Conservation (phyloP, 2,329 filamentous ascomycete genomes). For the Sarocladium oryzae region DNA sequence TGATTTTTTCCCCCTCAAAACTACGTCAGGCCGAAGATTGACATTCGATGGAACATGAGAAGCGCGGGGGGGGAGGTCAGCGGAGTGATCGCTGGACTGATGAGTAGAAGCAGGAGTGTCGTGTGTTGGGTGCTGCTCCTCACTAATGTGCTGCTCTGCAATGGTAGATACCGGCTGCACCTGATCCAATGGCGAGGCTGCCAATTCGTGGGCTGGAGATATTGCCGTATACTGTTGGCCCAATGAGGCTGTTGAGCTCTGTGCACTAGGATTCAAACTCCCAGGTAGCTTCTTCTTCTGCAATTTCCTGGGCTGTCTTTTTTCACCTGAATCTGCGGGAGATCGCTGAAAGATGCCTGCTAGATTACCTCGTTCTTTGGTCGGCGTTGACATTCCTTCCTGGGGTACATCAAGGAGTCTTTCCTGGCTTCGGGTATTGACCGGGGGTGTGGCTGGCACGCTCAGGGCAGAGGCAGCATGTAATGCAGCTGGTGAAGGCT, state of each 20-base stretch:
- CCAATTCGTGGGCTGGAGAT: slow-evolving; percentile 26
- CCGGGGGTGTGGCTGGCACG: slow-evolving; percentile 19
- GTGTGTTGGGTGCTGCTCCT: slow-evolving; percentile 13
- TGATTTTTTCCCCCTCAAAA: slow-evolving; percentile 62
- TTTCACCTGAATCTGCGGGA: slow-evolving; percentile 52
- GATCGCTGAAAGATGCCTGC: slow-evolving; percentile 66
- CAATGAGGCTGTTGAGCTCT: slow-evolving; percentile 74
- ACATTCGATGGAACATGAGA: slow-evolving; percentile 38
- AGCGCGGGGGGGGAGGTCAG: slow-evolving; percentile 39
- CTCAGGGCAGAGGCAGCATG: slow-evolving; percentile 14
- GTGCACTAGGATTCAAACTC: slow-evolving; percentile 76
- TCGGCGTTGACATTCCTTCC: slow-evolving; percentile 42
- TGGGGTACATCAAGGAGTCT: slow-evolving; percentile 37
- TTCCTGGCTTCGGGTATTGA: slow-evolving; percentile 42
- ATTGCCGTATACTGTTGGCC: slow-evolving; percentile 34
- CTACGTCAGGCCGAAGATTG: slow-evolving; percentile 35
- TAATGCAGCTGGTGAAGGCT: background rate
- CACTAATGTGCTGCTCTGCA: background rate
- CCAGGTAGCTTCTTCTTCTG: slow-evolving; percentile 77
- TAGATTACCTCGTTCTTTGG: slow-evolving; percentile 57
- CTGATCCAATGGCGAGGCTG: slow-evolving; percentile 41
- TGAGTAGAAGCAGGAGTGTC: slow-evolving; percentile 14
- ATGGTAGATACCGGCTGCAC: slow-evolving; percentile 10
- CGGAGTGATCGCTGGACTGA: slow-evolving; percentile 26
- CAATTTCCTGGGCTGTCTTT: slow-evolving; percentile 79